Percentiles rank a stretch among this genome's conserved stretches.
phyloP scores from a whole-genome alignment of 352 stramenopile genomes.

The Pythium monospermum region DNA sequence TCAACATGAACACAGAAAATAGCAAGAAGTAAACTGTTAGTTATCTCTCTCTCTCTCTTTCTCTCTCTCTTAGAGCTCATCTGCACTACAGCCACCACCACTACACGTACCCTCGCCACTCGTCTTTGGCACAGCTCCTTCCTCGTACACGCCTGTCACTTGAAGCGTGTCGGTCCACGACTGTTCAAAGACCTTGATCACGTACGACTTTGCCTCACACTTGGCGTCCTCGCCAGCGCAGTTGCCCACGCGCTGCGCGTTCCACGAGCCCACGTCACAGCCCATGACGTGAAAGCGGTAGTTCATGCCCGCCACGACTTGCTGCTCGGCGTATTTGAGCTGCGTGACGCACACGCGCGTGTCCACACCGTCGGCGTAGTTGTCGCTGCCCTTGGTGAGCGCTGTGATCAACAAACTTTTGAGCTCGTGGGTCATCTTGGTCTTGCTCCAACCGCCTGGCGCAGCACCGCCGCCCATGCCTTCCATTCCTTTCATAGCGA shows the following conservation, averaged over 20 bases:
- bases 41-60: slow-evolving; percentile 3
- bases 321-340: slow-evolving; percentile 38
- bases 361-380: slow-evolving; percentile 21
- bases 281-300: slow-evolving; percentile 64
- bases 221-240: slow-evolving; percentile 27
- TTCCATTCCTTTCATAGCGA: slow-evolving; percentile 16
- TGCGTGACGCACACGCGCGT: slow-evolving; percentile 38
- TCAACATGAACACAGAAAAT: not conserved
- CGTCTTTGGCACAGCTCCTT: slow-evolving; percentile 3
- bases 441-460: slow-evolving; percentile 16
- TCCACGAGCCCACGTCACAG: slow-evolving; percentile 32
- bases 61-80: not conserved
- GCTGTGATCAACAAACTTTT: slow-evolving; percentile 19
- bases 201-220: slow-evolving; percentile 31
- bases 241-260: slow-evolving; percentile 30
- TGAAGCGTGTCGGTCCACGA: slow-evolving; percentile 55
- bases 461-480: not conserved
- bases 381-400: slow-evolving; percentile 22
- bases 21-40: no score
- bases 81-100: not conserved
- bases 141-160: slow-evolving; percentile 41
- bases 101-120: slow-evolving; percentile 17
- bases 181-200: slow-evolving; percentile 55
- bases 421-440: slow-evolving; percentile 16
- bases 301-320: slow-evolving; percentile 74